These are phyloP conservation scores for Colletotrichum tofieldiae DNA, from an alignment of 2,329 filamentous ascomycete genomes.

Conservation along the genomic window DNA sequence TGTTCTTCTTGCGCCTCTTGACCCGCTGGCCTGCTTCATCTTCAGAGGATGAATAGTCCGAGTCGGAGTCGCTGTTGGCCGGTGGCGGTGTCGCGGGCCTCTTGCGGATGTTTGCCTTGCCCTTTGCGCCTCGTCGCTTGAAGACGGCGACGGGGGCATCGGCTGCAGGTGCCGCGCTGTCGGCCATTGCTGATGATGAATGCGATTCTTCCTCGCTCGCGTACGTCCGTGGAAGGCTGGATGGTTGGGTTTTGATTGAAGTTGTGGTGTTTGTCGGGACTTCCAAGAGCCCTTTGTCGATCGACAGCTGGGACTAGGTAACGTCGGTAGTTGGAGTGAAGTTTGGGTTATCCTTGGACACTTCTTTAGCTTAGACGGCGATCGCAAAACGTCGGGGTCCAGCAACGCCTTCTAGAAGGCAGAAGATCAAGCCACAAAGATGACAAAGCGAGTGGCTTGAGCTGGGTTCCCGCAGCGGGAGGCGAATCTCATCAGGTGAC, in stretches of 20 bases:
- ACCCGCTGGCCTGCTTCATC: slow-evolving; percentile 83
- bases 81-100: slow-evolving; percentile 84
- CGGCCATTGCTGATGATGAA: slow-evolving; percentile 25
- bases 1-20: slow-evolving; percentile 83
- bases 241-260: not conserved
- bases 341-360: slow-evolving; percentile 22
- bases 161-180: slow-evolving; percentile 43
- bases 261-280: not conserved
- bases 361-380: slow-evolving; percentile 18
- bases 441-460: slow-evolving; percentile 40
- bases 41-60: slow-evolving; percentile 80
- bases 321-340: slow-evolving; percentile 15
- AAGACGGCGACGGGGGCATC: slow-evolving; percentile 77
- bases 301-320: slow-evolving; percentile 14
- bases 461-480: not conserved
- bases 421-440: slow-evolving; percentile 37
- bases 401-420: slow-evolving; percentile 38
- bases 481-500: slow-evolving; percentile 26
- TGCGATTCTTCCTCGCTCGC: not conserved
- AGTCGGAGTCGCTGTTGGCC: slow-evolving; percentile 72
- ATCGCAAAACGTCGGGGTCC: slow-evolving; percentile 13
- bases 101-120: slow-evolving; percentile 85
- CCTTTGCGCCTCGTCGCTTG: slow-evolving; percentile 87
- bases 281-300: not conserved
- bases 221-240: not conserved